Base-by-base conservation (phyloP, 2,329 filamentous ascomycete species). In the Venturia oleaginea region DNA sequence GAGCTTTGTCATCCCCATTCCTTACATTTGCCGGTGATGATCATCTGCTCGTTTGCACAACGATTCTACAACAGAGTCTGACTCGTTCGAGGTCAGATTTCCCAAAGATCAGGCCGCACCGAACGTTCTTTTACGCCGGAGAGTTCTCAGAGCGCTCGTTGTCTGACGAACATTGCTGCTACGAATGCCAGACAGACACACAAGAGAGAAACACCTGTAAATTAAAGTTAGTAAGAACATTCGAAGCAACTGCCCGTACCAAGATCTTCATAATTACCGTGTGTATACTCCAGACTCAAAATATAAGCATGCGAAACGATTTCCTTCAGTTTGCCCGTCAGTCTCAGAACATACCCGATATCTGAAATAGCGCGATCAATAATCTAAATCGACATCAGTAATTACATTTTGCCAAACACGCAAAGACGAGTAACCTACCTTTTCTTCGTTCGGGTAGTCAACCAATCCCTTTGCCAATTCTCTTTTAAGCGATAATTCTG, bases 401-500 rank as follows among this genome's bases (percentile, higher is more conserved):
- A 46, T 10, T 27, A n/a, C 5, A 27, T 19, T 27, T 3, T 30
- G 4, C 1, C 17, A 27, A 34, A 15, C 4, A 22, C 8, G 2
- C 34, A 17, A 22, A 32, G 24, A 2, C 5, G 2, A 19, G 40
- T 30, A 27, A 51, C 65, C 55, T 67, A 70, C 70, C 63, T 71
- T 66, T 8, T 73, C 64, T 4, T 68, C 69, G 68, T 69, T 71
- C 65, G 71, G 34, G 70, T 68, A 59, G 65, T 67, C 71, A 5
- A 70, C 65, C 59, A 81, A 61, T 62, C 71, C 70, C 0, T 65
- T 63, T 11, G 70, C 65, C 13, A 80, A 66, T 37, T 74, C 71
- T 15, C 66, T 63, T 51, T 72, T 69, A 32, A 80, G 74, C 8
- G 71, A 72, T 17, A 68, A 66, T 2, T 75, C 74, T 37, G 78